Evolutionary conservation across 257 asterid species (phyloP).

Genomic region (Phtheirospermum japonicum): DNA sequence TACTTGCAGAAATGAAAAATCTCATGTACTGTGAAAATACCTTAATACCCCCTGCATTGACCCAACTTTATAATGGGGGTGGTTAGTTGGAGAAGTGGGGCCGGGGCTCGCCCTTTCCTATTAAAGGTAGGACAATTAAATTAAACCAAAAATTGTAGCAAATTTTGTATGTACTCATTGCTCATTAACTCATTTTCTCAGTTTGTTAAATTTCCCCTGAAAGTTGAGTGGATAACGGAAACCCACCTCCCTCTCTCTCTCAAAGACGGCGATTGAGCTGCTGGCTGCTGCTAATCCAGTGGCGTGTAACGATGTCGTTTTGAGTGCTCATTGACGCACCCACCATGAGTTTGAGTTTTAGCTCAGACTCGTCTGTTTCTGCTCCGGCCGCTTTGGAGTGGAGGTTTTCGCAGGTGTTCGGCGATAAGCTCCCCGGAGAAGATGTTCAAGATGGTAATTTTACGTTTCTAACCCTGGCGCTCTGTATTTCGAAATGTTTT

Average conservation of each 20-base stretch:
- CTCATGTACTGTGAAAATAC: not conserved
- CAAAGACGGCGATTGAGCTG: not conserved
- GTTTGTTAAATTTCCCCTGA: not conserved
- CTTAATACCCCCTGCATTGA: not conserved
- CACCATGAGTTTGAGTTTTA: constrained; percentile 38
- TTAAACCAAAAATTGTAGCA: too few relatives aligned
- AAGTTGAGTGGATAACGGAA: constrained; percentile 36
- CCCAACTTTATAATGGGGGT: not conserved
- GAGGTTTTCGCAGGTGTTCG: constrained; percentile 78
- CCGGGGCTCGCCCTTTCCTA: not conserved
- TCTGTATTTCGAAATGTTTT: not conserved
- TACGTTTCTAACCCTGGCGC: not conserved
- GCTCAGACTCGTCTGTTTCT: constrained; percentile 33
- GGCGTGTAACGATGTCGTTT: constrained; percentile 28
- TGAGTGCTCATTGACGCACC: constrained; percentile 31
- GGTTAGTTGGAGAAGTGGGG: not conserved
- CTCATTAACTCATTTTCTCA: too few relatives aligned
- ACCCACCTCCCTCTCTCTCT: constrained; percentile 25
- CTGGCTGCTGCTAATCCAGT: not conserved
- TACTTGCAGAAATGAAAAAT: too few relatives aligned
- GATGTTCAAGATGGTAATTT: constrained; percentile 56
- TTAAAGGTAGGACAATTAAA: too few relatives aligned
- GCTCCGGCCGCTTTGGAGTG: constrained; percentile 46
- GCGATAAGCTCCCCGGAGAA: constrained; percentile 61
- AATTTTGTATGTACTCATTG: too few relatives aligned